Evolutionary conservation across 352 stramenopile species (phyloP), one percentile per base, ranked within the genome.

Genomic region (Peronosclerospora sorghi): DNA sequence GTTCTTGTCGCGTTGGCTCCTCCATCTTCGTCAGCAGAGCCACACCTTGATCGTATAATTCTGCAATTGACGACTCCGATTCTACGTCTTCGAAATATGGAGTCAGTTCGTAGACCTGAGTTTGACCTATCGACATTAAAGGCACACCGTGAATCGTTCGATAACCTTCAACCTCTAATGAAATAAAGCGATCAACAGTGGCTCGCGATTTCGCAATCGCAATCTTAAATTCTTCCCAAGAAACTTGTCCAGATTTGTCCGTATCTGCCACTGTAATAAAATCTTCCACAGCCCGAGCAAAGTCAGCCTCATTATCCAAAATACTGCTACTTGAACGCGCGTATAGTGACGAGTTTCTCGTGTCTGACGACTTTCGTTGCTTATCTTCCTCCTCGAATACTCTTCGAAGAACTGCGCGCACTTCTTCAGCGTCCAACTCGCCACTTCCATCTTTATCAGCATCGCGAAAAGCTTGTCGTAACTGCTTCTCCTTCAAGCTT

Each of bases 161-260:
- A 42, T 72, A 91, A 0, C 77, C 79, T 45, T 87, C 76, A 21
- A 94, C 61, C 26, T 90, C 73, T 24, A 94, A 38, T 12, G 70
- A 83, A 26, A 94, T 65, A 27, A 66, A 91, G 8, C 77, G 79
- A 23, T 84, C 65, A 23, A 80, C 54, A 0, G 56, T 75, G n/a
- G 73, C 58, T 6, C 77, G 70, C 14, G 73, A 85, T 53, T 89
- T 89, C 1, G 70, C 48, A 55, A 94, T 86, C 5, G 81, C 81
- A 19, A 74, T 56, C 51, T 89, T 87, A 44, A 94, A 94, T 46
- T 91, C 79, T 49, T 93, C 80, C 67, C 77, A 89, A 24, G 78
- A 90, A 13, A 94, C 74, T 45, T 74, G 60, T 4, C 76, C 77
- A 9, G 76, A 90, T 13, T 64, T 60, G 42, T 94, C 79, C 1